Evolutionary conservation across 75 land plant genomes (phyloP).

Genomic region (Cupressus sempervirens): DNA sequence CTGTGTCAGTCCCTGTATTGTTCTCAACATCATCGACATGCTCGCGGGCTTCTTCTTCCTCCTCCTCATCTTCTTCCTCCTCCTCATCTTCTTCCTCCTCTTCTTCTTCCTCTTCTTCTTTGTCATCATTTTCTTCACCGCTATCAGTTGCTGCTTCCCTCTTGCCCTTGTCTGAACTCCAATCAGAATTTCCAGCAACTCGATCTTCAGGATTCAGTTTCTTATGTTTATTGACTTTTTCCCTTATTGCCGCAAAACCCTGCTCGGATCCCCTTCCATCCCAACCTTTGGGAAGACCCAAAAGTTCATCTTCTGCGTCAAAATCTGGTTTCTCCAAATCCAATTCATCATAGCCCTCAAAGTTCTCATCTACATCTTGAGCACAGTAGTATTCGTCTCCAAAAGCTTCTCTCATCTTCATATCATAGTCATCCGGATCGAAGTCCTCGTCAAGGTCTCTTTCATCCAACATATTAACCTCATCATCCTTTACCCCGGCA

Average conservation of each 20-base stretch:
- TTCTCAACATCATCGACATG: not conserved
- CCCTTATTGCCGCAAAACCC: slow-evolving; percentile 31
- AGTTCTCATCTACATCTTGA: slow-evolving; percentile 64
- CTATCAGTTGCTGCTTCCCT: not conserved
- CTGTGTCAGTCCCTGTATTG: not conserved
- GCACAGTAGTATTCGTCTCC: slow-evolving; percentile 69
- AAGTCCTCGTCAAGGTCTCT: slow-evolving; percentile 89
- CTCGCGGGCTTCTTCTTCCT: slow-evolving; percentile 17
- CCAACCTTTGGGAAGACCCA: slow-evolving; percentile 80
- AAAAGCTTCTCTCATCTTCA: slow-evolving; percentile 79
- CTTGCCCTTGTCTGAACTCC: not conserved
- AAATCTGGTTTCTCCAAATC: slow-evolving; percentile 80
- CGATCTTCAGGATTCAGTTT: slow-evolving; percentile 14
- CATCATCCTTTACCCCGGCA: slow-evolving; percentile 55
- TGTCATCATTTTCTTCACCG: not conserved
- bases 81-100: slow-evolving; percentile 5
- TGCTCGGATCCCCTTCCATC: slow-evolving; percentile 26
- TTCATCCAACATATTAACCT: slow-evolving; percentile 18
- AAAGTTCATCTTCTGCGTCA: slow-evolving; percentile 82
- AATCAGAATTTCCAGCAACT: not conserved
- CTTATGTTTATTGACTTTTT: slow-evolving; percentile 31
- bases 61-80: slow-evolving; percentile 4
- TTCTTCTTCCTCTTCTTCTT: slow-evolving; percentile 15
- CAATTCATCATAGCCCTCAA: slow-evolving; percentile 26
- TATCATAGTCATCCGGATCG: slow-evolving; percentile 90